Evolutionary conservation across 805 yeast species (phyloP).

Genomic region (Starmerella stellata): DNA sequence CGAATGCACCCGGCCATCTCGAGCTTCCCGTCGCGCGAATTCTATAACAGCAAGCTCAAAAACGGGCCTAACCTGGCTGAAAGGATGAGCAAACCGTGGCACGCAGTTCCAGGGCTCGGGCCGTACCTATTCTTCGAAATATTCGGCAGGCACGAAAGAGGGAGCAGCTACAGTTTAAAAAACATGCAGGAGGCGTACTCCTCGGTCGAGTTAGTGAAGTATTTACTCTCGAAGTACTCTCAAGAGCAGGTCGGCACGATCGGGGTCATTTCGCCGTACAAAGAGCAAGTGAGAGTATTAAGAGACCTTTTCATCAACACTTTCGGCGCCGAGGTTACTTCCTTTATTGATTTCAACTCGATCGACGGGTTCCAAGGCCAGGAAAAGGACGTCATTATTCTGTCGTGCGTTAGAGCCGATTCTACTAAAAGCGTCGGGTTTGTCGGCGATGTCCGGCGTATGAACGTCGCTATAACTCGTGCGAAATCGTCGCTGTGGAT

Average conservation of each 20-base stretch:
- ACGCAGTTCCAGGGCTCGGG: slow-evolving; percentile 32
- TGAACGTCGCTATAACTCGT: slow-evolving; percentile 94
- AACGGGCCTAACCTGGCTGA: slow-evolving; percentile 64
- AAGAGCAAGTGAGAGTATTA: slow-evolving; percentile 57
- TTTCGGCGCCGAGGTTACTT: slow-evolving; percentile 45
- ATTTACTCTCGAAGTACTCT: slow-evolving; percentile 34
- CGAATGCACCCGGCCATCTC: slow-evolving; percentile 96
- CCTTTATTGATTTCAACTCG: slow-evolving; percentile 72
- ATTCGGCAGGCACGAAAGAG: slow-evolving; percentile 42
- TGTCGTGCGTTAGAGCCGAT: slow-evolving; percentile 84
- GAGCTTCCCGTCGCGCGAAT: slow-evolving; percentile 64
- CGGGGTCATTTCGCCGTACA: slow-evolving; percentile 89
- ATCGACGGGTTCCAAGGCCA: slow-evolving; percentile 98
- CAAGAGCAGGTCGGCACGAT: slow-evolving; percentile 38
- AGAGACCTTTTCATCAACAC: slow-evolving; percentile 36
- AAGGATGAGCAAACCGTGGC: slow-evolving; percentile 60
- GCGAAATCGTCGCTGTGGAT: slow-evolving; percentile 88
- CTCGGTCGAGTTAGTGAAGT: slow-evolving; percentile 47
- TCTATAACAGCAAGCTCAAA: slow-evolving; percentile 50
- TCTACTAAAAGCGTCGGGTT: slow-evolving; percentile 50
- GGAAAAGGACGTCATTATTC: slow-evolving; percentile 81
- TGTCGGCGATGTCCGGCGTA: slow-evolving; percentile 75
- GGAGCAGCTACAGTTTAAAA: slow-evolving; percentile 37
- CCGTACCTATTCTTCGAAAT: slow-evolving; percentile 69
- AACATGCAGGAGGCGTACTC: slow-evolving; percentile 56